phyloP scores from a whole-genome alignment of 257 asterid species.

The Datura wrightii region DNA sequence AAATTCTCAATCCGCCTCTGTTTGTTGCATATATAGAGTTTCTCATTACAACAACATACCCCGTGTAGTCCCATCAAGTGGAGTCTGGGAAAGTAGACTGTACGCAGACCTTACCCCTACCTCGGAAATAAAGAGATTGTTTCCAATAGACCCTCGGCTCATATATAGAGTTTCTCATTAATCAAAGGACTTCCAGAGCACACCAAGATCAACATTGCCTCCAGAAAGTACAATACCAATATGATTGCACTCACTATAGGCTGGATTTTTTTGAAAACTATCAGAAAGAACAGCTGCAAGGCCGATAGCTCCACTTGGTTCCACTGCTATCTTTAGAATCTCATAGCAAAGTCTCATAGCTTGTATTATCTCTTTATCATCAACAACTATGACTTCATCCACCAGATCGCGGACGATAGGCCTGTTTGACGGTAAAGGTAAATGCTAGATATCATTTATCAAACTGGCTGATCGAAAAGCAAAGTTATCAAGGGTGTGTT shows the following conservation, averaged over 20 bases:
- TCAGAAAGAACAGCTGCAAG: conserved; percentile 88
- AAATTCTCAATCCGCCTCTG: no score
- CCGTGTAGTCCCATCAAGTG: not conserved
- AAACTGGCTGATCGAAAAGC: not conserved
- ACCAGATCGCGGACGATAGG: conserved; percentile 95
- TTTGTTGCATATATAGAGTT: no score
- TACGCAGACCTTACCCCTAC: not conserved
- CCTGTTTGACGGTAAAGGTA: conserved; percentile 48
- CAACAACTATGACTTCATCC: conserved; percentile 71
- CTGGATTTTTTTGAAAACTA: conserved; percentile 54
- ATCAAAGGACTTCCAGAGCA: conserved; percentile 70
- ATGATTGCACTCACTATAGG: conserved; percentile 61
- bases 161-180: conserved; percentile 25
- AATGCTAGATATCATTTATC: not conserved
- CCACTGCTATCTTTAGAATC: conserved; percentile 83
- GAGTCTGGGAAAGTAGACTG: not conserved
- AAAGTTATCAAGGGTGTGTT: not conserved
- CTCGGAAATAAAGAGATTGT: not conserved
- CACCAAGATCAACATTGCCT: conserved; percentile 85
- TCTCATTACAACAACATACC: no score
- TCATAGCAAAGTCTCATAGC: conserved; percentile 81
- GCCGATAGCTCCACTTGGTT: conserved; percentile 96
- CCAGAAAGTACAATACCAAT: conserved; percentile 87
- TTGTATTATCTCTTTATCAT: conserved; percentile 74
- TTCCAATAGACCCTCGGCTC: not conserved